Base-by-base conservation (phyloP, 1,139 yeast species). In the Debaryomycetaceae sp. region DNA sequence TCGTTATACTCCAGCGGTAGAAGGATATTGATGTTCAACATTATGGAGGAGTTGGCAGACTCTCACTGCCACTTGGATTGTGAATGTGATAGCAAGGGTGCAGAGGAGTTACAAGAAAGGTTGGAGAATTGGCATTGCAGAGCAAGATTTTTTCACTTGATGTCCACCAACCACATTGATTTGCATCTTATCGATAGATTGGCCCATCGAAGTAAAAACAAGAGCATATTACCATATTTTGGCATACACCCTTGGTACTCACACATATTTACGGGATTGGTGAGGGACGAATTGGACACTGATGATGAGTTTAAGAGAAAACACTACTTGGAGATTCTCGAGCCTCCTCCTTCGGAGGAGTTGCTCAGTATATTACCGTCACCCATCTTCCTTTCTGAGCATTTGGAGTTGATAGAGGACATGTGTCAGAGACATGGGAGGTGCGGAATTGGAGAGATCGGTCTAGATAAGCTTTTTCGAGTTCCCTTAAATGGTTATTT, bases 171-270 rank as follows among this genome's bases (percentile, higher is more conserved):
- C 54, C 76, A 72, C 46, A 58, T 65, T 23, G 89, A 84, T 57
- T 53, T 75, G 42, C 59, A 62, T 6, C 53, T 66, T 44, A 60
- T 79, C 20, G 65, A 66, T 42, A 40, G 47, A 6, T 47, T 76
- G 31, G 63, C 70, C 6, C 62, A 57, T 2, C 53, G 56, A 8
- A 46, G 62, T 3, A 50, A 51, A 1, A 60, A 60, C 5, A 52
- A 49, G 5, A 39, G 50, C 3, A 63, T 85, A 1, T 63, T 75
- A 1, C 84, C 93, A 0, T 81, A 84, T 43, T 84, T 83, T 59
- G 99, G 98, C 0, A 71, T 88, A 5, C 98, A 93, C 61, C 98
- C 98, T 0, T 91, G 97, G 97, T 89, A 79, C 57, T 66, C 81
- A 2, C 96, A 91, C 62, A 55, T 84, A 29, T 83, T 81, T 50